A percentile compares a stretch with the other conserved stretches of the same genome.
These are phyloP conservation scores for Hyphopichia pseudoburtonii DNA, from an alignment of 1,139 yeast species.

Conservation along the genomic window DNA sequence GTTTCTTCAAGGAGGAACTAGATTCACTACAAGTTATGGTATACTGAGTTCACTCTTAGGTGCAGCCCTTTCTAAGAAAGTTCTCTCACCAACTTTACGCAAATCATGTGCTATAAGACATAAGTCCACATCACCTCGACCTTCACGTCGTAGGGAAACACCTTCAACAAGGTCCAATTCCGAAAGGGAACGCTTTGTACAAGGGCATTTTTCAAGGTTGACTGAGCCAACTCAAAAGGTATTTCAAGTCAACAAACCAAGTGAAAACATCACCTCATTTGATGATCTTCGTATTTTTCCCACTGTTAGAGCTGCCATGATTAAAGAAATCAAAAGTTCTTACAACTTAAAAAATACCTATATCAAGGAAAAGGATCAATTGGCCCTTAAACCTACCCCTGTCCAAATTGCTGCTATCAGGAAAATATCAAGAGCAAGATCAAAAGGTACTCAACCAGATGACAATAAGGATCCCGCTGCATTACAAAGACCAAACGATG, in stretches of 20 bases:
- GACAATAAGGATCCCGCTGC: constrained; percentile 21
- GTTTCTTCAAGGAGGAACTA: no score
- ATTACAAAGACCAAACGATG: constrained; percentile 31
- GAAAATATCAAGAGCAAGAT: constrained; percentile 41
- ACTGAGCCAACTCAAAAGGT: constrained; percentile 18
- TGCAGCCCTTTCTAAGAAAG: no score
- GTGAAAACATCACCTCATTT: constrained; percentile 58
- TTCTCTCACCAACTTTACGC: no score
- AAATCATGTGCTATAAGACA: no score
- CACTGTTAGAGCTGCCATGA: constrained; percentile 61
- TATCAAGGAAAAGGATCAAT: constrained; percentile 27
- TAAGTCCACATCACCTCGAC: no score
- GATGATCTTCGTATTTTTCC: constrained; percentile 67
- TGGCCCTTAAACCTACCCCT: constrained; percentile 40
- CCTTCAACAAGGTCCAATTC: no score
- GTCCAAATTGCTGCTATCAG: constrained; percentile 47
- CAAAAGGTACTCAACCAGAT: constrained; percentile 15
- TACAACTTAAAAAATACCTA: constrained; percentile 43
- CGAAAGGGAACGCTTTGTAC: background rate
- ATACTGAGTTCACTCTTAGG: no score
- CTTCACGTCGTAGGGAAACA: no score
- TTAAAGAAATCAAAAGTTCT: constrained; percentile 54
- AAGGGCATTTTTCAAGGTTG: constrained; percentile 12
- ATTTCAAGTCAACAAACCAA: no score
- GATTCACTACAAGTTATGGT: no score